phyloP scores from a whole-genome alignment of 2,329 filamentous ascomycete species.

The Rugonectria rugulosa region DNA sequence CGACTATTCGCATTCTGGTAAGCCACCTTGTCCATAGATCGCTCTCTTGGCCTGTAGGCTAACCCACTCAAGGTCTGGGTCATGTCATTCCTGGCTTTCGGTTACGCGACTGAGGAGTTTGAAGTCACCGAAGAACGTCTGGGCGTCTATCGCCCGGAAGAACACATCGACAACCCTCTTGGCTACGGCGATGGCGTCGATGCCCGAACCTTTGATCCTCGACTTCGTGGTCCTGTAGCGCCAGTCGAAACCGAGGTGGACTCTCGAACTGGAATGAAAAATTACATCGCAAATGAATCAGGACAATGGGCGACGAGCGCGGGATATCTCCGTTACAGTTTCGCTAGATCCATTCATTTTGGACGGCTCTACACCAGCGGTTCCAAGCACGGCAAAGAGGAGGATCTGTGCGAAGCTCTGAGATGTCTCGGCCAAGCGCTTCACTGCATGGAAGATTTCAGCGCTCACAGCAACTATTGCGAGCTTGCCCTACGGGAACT shows the following conservation, averaged over 20 bases:
- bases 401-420: conserved; percentile 81
- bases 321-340: conserved; percentile 81
- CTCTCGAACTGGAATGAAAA: conserved; percentile 90
- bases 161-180: conserved; percentile 79
- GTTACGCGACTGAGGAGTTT: conserved; percentile 86
- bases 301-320: conserved; percentile 90
- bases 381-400: conserved; percentile 69
- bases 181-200: conserved; percentile 88
- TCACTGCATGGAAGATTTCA: conserved; percentile 81
- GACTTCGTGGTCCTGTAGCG: conserved; percentile 81
- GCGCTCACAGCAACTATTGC: conserved; percentile 84
- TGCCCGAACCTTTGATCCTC: conserved; percentile 80
- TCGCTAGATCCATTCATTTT: conserved; percentile 78
- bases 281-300: conserved; percentile 93
- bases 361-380: conserved; percentile 78
- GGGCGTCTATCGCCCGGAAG: conserved; percentile 81
- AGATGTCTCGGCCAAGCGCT: conserved; percentile 78
- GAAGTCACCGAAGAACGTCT: conserved; percentile 83
- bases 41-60: neutral
- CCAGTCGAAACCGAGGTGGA: conserved; percentile 78
- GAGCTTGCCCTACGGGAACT: conserved; percentile 80
- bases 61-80: conserved; percentile 68
- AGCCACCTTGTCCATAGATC: neutral
- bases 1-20: conserved; percentile 78
- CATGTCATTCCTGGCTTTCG: conserved; percentile 81